Evolutionary conservation across 1,139 yeast genomes (phyloP), one percentile per base, ranked within the genome.

Genomic region (Hansenula sp.): DNA sequence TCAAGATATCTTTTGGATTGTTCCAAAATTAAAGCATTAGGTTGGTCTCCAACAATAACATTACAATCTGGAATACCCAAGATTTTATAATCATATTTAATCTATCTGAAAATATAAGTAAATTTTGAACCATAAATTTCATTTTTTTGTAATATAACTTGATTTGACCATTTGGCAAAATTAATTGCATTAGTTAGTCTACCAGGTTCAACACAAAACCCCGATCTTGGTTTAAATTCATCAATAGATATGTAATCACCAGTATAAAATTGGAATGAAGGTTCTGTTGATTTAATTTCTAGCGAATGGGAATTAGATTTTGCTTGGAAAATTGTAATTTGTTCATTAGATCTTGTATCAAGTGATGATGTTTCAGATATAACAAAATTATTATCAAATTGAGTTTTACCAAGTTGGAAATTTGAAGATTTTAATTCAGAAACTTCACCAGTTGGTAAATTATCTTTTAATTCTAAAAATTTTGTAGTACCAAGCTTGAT

Each of bases 251-350:
- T 66, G 40, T 65, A 66, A 48, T 75, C 80, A 27, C 85, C 85
- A 29, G 87, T 78, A 60, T 81, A 82, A 40, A 82, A 66, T 59
- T 81, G 88, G 68, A 77, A 79, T 5, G 79, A 65, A 6, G 89
- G 89, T 47, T 82, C 89, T 2, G 88, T 81, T 10, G 85, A 66
- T 22, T 62, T 57, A 14, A 76, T 73, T 14, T 59, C 60, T 34
- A 82, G 55, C 18, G 30, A 24, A 24, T 29, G 27, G 2, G 19
- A 16, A 2, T 9, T 4, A n/a, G 32, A 24, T 17, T 22, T 22
- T 2, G 20, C 38, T 9, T 17, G 13, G 22, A 29, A 4, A 4
- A 35, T 9, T n/a, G 16, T n/a, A 3, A n/a, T 22, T 9, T 16
- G 7, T 1, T 29, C n/a, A 13, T 35, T 22, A 7, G 19, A 7